Conservation (phyloP, 768 basidiomycete genomes). For the Leucosporidium yakuticum region DNA sequence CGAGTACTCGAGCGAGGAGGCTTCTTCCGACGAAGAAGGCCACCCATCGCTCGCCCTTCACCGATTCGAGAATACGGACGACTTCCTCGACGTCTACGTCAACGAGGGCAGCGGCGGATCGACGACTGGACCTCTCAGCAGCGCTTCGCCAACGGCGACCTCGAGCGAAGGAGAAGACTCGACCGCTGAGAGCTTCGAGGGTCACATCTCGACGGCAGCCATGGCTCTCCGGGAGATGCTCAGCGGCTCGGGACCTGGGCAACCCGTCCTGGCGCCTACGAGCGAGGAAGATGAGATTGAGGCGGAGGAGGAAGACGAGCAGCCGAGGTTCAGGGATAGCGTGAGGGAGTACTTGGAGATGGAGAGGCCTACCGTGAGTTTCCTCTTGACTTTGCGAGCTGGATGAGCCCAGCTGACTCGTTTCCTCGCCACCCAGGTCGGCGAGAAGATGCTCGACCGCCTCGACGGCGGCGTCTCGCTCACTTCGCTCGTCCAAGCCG, state of each 20-base stretch:
- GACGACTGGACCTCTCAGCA: not conserved
- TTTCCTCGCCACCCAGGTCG: not conserved
- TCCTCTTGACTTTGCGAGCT: not conserved
- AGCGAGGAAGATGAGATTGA: not conserved
- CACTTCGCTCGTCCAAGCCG: constrained; percentile 12
- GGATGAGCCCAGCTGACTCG: not conserved
- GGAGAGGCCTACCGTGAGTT: constrained; percentile 17
- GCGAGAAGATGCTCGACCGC: constrained; percentile 27
- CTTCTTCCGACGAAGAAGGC: not conserved
- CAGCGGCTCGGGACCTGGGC: not conserved
- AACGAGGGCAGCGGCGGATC: too few relatives aligned
- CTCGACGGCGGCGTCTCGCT: constrained; percentile 15
- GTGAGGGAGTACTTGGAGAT: constrained; percentile 21
- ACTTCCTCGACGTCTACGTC: not conserved
- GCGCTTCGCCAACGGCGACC: not conserved
- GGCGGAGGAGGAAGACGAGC: constrained; percentile 8
- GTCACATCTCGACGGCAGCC: constrained; percentile 17
- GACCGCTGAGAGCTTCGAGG: constrained; percentile 18
- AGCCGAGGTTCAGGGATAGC: constrained; percentile 9
- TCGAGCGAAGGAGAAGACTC: not conserved
- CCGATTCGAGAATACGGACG: not conserved
- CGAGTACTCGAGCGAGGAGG: not conserved
- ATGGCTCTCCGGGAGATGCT: constrained; percentile 16
- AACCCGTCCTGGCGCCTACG: not conserved
- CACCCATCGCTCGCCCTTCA: not conserved